A percentile compares a stretch with the other conserved stretches of the same genome.
phyloP scores from a whole-genome alignment of 371 early-diverging fungal species.

The Mortierella sp. region DNA sequence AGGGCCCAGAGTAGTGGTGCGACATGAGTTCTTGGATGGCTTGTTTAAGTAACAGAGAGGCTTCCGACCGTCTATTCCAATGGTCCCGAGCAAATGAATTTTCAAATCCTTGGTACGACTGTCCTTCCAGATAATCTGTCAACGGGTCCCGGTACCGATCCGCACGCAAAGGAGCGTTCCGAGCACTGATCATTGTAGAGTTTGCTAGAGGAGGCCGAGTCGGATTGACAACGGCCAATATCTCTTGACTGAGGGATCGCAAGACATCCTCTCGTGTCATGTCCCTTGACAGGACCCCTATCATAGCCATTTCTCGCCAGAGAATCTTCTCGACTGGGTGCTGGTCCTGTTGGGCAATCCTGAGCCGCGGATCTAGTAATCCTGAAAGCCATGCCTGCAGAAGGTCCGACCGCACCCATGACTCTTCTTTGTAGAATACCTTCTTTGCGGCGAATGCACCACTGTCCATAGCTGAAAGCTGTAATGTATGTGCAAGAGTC shows the following conservation, averaged over 20 bases:
- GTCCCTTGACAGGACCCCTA: constrained; percentile 22
- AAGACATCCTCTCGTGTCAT: constrained; percentile 21
- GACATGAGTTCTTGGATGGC: constrained; percentile 40
- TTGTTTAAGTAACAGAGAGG: constrained; percentile 9
- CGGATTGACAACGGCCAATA: not conserved
- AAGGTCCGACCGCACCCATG: constrained; percentile 19
- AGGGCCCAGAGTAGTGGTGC: not conserved
- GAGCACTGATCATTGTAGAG: not conserved
- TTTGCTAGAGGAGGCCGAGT: not conserved
- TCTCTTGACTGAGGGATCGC: constrained; percentile 8
- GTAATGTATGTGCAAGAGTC: constrained; percentile 9
- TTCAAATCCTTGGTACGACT: not conserved
- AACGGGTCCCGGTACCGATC: constrained; percentile 24
- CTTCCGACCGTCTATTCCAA: not conserved
- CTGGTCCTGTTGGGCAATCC: not conserved
- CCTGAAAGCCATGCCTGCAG: constrained; percentile 22
- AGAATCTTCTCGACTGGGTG: constrained; percentile 12
- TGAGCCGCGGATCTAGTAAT: not conserved
- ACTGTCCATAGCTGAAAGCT: constrained; percentile 8
- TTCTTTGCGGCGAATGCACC: constrained; percentile 11
- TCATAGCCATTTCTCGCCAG: constrained; percentile 49
- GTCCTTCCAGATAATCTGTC: constrained; percentile 22
- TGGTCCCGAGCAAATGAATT: not conserved
- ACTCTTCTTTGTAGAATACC: constrained; percentile 8
- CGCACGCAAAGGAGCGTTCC: not conserved